phyloP scores from a whole-genome alignment of 192 early-diverging fungal genomes.

The Pilobolus umbonatus region DNA sequence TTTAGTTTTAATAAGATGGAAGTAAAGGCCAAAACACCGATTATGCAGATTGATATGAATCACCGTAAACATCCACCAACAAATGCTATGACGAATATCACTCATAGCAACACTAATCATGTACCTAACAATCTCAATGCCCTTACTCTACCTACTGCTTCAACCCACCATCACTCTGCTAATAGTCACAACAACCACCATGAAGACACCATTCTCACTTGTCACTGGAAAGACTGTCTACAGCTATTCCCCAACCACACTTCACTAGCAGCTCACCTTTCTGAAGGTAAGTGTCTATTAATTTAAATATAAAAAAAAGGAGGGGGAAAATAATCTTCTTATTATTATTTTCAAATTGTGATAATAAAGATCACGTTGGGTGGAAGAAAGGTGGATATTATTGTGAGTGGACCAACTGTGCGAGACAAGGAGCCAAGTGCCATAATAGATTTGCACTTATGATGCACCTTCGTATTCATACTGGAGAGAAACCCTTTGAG shows the following conservation, averaged over 20 bases:
- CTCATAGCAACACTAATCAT: too few relatives aligned
- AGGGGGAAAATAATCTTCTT: background rate
- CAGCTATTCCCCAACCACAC: slow-evolving; percentile 29
- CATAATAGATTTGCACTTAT: slow-evolving; percentile 56
- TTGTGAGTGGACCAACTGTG: slow-evolving; percentile 54
- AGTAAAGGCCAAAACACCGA: too few relatives aligned
- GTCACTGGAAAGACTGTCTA: slow-evolving; percentile 44
- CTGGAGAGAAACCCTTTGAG: slow-evolving; percentile 55
- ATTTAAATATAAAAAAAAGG: background rate
- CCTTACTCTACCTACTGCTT: too few relatives aligned
- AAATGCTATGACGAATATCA: too few relatives aligned
- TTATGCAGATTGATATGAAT: too few relatives aligned
- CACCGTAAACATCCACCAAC: too few relatives aligned
- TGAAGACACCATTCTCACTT: slow-evolving; percentile 1
- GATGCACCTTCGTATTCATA: slow-evolving; percentile 55
- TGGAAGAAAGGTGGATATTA: slow-evolving; percentile 51
- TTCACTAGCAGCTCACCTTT: slow-evolving; percentile 37
- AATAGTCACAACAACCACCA: background rate
- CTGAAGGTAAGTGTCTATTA: slow-evolving; percentile 33
- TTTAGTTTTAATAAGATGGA: too few relatives aligned
- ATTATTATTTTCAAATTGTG: background rate
- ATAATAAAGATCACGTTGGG: slow-evolving; percentile 43
- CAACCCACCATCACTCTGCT: too few relatives aligned
- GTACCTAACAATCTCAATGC: too few relatives aligned
- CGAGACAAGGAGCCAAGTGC: slow-evolving; percentile 42